These are phyloP conservation scores for Podosphaera aphanis DNA, from an alignment of 2,329 filamentous ascomycete species.

Conservation along the genomic window DNA sequence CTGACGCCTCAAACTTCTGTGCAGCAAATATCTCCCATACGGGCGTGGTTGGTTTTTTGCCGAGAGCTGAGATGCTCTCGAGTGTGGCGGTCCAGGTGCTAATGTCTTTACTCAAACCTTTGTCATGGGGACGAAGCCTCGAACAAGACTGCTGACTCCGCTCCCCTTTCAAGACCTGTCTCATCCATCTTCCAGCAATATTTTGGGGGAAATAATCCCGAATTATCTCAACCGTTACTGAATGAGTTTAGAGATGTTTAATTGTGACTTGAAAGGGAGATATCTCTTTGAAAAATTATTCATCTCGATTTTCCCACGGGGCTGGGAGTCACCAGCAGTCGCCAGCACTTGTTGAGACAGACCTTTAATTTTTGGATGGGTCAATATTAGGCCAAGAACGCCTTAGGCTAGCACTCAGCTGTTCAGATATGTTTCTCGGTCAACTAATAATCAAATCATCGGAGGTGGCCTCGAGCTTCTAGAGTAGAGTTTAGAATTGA, in stretches of 20 bases:
- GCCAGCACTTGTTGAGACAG: not conserved
- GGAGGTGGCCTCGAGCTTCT: too few species aligned
- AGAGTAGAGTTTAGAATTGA: too few species aligned
- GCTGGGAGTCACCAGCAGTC: not conserved
- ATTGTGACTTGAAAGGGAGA: too few species aligned
- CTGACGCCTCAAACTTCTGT: too few species aligned
- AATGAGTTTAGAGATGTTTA: too few species aligned
- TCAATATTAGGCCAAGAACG: not conserved
- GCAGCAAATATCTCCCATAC: too few species aligned
- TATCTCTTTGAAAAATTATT: too few species aligned
- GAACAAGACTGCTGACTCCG: not conserved
- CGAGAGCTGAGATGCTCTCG: not conserved
- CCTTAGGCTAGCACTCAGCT: not conserved
- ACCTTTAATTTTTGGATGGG: not conserved
- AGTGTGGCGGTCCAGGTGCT: not conserved
- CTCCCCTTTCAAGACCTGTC: not conserved
- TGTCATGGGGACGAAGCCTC: too few species aligned
- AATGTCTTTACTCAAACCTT: not conserved
- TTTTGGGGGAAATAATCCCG: too few species aligned
- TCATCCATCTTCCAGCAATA: too few species aligned
- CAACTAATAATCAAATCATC: not conserved
- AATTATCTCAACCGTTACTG: too few species aligned
- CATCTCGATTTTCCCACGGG: not conserved
- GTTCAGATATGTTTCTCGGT: not conserved
- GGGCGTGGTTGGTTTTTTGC: too few species aligned